phyloP scores from a whole-genome alignment of 1,284 basidiomycete genomes.

The Prillingera fragicola region DNA sequence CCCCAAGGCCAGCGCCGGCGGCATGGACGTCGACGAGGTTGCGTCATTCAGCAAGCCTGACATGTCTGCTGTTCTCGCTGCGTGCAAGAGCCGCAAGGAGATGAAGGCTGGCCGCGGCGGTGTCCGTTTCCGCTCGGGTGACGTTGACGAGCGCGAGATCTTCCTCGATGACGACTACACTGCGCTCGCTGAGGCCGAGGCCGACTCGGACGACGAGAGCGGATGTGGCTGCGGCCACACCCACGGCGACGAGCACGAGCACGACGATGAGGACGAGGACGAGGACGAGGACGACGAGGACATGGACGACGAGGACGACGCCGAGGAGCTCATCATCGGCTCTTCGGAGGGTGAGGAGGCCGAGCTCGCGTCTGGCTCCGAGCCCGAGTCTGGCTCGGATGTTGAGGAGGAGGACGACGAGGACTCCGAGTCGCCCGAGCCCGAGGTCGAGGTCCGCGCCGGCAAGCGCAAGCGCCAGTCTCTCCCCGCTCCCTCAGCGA shows the following conservation, averaged over 20 bases:
- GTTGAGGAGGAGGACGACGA: constrained; percentile 34
- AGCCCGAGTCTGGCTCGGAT: constrained; percentile 37
- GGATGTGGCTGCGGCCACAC: constrained; percentile 30
- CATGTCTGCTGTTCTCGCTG: constrained; percentile 50
- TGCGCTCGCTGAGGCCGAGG: constrained; percentile 16
- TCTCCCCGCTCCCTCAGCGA: constrained; percentile 12
- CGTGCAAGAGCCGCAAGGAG: constrained; percentile 62
- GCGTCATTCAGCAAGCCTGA: constrained; percentile 38
- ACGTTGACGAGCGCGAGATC: constrained; percentile 55
- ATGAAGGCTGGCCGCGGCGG: constrained; percentile 51
- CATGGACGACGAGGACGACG: constrained; percentile 31
- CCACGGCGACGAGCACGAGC: constrained; percentile 37
- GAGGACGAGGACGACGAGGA: constrained; percentile 31
- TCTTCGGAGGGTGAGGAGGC: constrained; percentile 43
- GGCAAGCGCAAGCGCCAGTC: constrained; percentile 18
- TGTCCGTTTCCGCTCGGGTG: constrained; percentile 56
- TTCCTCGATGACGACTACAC: constrained; percentile 57
- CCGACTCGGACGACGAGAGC: constrained; percentile 25
- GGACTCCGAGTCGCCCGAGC: constrained; percentile 24
- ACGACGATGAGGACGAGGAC: constrained; percentile 43
- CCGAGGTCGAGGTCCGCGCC: constrained; percentile 14
- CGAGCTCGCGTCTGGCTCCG: constrained; percentile 40
- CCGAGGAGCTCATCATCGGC: constrained; percentile 27
- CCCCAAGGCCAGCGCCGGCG: constrained; percentile 38
- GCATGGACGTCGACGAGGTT: constrained; percentile 17